These are phyloP conservation scores for Colletotrichum spaethianum DNA, from an alignment of 2,329 filamentous ascomycete species.

Conservation along the genomic window DNA sequence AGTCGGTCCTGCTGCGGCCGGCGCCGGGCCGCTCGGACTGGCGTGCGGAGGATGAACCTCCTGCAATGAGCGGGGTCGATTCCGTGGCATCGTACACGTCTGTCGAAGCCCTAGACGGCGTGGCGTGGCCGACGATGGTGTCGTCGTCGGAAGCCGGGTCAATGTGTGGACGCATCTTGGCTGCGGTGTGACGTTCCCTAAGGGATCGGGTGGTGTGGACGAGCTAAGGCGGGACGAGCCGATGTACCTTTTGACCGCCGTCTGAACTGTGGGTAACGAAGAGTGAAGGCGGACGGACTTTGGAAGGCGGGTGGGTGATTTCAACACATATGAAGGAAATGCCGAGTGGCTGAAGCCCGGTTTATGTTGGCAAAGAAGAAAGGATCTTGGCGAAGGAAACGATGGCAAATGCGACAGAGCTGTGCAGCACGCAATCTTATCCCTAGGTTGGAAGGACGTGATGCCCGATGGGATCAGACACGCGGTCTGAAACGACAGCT, in stretches of 20 bases:
- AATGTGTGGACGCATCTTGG: slow-evolving; percentile 23
- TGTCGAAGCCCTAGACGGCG: slow-evolving; percentile 2
- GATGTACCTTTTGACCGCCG: background rate
- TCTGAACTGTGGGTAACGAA: too few species aligned
- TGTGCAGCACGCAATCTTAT: slow-evolving; percentile 22
- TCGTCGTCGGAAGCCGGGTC: slow-evolving; percentile 16
- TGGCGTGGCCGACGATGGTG: slow-evolving; percentile 12
- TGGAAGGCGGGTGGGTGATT: background rate
- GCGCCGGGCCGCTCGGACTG: slow-evolving; percentile 1
- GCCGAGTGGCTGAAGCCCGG: background rate
- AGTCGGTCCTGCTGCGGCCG: slow-evolving; percentile 22
- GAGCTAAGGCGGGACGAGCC: background rate
- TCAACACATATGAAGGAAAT: slow-evolving; percentile 10
- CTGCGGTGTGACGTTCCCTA: slow-evolving; percentile 5
- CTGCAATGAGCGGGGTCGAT: slow-evolving; percentile 27
- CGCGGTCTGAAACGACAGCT: slow-evolving; percentile 22
- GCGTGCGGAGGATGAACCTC: background rate
- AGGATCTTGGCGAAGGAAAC: background rate
- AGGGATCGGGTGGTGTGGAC: background rate
- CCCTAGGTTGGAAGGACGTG: slow-evolving; percentile 20
- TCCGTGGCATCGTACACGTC: slow-evolving; percentile 16
- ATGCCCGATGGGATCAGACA: slow-evolving; percentile 21
- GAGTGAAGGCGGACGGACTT: background rate
- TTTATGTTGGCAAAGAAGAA: background rate
- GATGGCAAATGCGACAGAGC: background rate